Evolutionary conservation across 495 filamentous ascomycete species (phyloP).

Genomic region (Pseudotulostoma volvatum): DNA sequence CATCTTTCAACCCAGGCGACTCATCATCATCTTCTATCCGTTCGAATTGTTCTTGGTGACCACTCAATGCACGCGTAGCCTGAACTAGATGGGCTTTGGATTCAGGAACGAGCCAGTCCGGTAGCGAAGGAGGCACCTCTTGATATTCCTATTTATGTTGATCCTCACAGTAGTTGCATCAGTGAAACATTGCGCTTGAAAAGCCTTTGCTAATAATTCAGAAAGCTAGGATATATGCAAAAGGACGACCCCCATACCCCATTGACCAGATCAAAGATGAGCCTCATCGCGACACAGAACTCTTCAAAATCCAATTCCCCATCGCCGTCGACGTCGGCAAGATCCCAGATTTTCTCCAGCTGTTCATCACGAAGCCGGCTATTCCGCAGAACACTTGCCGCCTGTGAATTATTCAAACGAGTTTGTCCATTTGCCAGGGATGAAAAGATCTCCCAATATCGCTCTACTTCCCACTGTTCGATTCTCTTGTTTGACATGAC

Average conservation of each 20-base stretch:
- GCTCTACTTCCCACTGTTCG: constrained; percentile 88
- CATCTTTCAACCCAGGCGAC: constrained; percentile 70
- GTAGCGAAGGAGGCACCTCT: constrained; percentile 67
- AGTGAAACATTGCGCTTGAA: no score
- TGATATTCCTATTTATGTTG: constrained; percentile 50
- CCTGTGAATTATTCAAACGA: constrained; percentile 77
- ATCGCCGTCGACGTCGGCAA: constrained; percentile 92
- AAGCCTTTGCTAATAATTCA: no score
- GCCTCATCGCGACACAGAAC: constrained; percentile 95
- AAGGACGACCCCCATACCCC: constrained; percentile 53
- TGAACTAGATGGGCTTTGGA: constrained; percentile 92
- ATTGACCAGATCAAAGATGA: constrained; percentile 94
- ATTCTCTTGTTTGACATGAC: constrained; percentile 42
- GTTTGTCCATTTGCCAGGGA: constrained; percentile 62
- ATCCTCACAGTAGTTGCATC: neutral
- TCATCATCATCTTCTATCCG: constrained; percentile 60
- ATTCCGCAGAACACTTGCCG: constrained; percentile 91
- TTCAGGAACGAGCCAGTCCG: constrained; percentile 93
- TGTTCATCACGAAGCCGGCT: constrained; percentile 83
- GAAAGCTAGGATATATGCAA: no score
- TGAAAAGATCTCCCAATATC: constrained; percentile 98
- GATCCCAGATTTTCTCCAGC: constrained; percentile 92
- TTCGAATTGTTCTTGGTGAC: constrained; percentile 63
- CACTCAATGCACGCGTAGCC: constrained; percentile 65
- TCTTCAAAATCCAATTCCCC: constrained; percentile 97